Percentiles rank a stretch among this genome's conserved stretches.
Evolutionary conservation across 1,139 yeast species (phyloP).

Genomic region (Fermentozyma sake): DNA sequence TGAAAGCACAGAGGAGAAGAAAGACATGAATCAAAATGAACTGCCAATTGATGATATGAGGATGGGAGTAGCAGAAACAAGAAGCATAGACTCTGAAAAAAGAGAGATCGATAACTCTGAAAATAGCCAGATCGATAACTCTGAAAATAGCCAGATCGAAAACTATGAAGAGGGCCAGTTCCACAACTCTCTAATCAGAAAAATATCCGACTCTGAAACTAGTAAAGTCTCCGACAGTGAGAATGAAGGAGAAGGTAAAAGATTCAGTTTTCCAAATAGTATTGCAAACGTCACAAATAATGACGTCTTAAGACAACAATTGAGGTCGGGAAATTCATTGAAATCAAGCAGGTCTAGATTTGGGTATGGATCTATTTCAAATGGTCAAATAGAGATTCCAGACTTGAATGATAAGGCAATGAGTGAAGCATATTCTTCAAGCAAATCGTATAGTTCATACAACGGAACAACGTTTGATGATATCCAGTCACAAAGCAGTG

Average conservation of each 20-base stretch:
- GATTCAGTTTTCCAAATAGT: constrained; percentile 39
- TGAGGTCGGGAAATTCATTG: constrained; percentile 7
- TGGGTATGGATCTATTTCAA: constrained; percentile 22
- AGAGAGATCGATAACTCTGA: no score
- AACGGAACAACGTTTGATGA: constrained; percentile 31
- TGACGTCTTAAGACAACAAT: constrained; percentile 15
- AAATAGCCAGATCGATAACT: no score
- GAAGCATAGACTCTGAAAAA: no score
- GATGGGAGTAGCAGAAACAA: no score
- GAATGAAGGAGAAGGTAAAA: constrained; percentile 32
- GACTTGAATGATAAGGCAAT: constrained; percentile 26
- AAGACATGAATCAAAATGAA: no score
- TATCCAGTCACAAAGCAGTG: constrained; percentile 14
- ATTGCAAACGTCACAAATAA: constrained; percentile 31
- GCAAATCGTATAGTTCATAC: constrained; percentile 17
- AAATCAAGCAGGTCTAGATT: constrained; percentile 14
- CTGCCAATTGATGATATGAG: no score
- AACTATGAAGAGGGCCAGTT: no score
- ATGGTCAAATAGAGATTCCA: constrained; percentile 45
- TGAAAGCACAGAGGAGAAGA: no score
- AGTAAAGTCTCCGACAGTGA: constrained; percentile 14
- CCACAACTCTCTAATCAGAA: no score
- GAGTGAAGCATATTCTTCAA: constrained; percentile 17
- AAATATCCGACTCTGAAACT: constrained; percentile 7
- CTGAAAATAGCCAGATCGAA: no score